These are phyloP conservation scores for Suillus cothurnatus DNA, from an alignment of 768 basidiomycete genomes.

Conservation along the genomic window DNA sequence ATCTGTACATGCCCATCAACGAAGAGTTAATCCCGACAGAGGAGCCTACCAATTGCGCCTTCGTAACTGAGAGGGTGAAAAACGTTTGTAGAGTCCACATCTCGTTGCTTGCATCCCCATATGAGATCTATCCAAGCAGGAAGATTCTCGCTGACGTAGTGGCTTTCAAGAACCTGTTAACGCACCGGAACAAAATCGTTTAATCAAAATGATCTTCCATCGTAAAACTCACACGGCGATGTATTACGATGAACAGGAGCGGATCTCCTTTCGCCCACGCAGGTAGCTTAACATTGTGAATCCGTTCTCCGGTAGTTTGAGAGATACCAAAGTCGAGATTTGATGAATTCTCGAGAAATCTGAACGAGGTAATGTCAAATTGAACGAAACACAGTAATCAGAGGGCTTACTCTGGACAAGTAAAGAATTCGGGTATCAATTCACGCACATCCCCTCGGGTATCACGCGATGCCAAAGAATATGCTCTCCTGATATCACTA, in stretches of 20 bases:
- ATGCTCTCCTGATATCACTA: slow-evolving; percentile 80
- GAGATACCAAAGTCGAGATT: slow-evolving; percentile 79
- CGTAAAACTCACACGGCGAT: slow-evolving; percentile 60
- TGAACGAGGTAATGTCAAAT: slow-evolving; percentile 28
- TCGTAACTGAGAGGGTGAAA: slow-evolving; percentile 96
- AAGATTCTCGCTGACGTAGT: slow-evolving; percentile 81
- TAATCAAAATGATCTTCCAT: not conserved
- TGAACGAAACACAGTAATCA: too few species aligned
- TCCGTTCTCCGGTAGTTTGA: slow-evolving; percentile 72
- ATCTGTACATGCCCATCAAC: slow-evolving; percentile 45
- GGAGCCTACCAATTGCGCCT: slow-evolving; percentile 69
- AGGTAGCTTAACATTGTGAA: slow-evolving; percentile 87
- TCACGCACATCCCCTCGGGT: slow-evolving; percentile 92
- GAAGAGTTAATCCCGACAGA: not conserved
- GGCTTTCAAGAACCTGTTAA: slow-evolving; percentile 80
- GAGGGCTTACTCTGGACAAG: slow-evolving; percentile 70
- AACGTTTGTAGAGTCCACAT: slow-evolving; percentile 74
- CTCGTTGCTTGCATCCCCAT: slow-evolving; percentile 87
- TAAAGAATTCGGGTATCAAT: slow-evolving; percentile 88
- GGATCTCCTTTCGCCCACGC: slow-evolving; percentile 89
- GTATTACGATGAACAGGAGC: slow-evolving; percentile 75
- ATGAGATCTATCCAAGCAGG: slow-evolving; percentile 93
- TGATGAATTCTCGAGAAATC: slow-evolving; percentile 82
- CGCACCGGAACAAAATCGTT: not conserved
- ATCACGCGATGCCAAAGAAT: slow-evolving; percentile 82